Conservation (phyloP, 257 asterid genomes). For the Striga asiatica region DNA sequence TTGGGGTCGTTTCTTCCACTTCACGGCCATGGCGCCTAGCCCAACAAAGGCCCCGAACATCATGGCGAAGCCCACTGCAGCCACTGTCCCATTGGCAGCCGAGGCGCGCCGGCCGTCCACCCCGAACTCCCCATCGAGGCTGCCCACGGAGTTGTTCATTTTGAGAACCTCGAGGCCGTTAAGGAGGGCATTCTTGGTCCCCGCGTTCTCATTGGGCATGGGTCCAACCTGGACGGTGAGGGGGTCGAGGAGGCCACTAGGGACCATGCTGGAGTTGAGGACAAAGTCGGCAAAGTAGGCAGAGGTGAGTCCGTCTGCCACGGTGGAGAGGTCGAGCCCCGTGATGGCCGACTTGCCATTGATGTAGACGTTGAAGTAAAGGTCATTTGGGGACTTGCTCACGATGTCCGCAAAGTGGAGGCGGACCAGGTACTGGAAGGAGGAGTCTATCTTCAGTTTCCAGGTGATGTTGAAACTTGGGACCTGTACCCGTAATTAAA, state of each 20-base stretch:
- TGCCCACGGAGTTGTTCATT: slow-evolving; percentile 63
- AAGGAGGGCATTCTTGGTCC: slow-evolving; percentile 44
- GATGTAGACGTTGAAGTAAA: slow-evolving; percentile 75
- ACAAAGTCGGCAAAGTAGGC: slow-evolving; percentile 54
- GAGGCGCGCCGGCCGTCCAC: slow-evolving; percentile 22
- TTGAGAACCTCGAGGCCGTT: slow-evolving; percentile 60
- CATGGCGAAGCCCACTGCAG: slow-evolving; percentile 89
- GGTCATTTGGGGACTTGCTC: slow-evolving; percentile 65
- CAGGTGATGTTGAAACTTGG: slow-evolving; percentile 77
- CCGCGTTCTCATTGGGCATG: slow-evolving; percentile 28
- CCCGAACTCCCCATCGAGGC: slow-evolving; percentile 56
- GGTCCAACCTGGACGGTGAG: slow-evolving; percentile 49
- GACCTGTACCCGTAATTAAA: too few relatives aligned
- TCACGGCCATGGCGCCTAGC: slow-evolving; percentile 80
- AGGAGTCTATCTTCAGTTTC: slow-evolving; percentile 47
- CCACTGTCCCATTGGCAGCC: slow-evolving; percentile 45
- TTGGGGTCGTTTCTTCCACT: slow-evolving; percentile 91
- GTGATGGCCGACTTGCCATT: slow-evolving; percentile 54
- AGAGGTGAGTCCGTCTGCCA: slow-evolving; percentile 30
- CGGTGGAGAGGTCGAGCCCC: slow-evolving; percentile 40
- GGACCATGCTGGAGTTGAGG: slow-evolving; percentile 47
- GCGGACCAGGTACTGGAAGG: slow-evolving; percentile 63
- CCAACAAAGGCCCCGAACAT: slow-evolving; percentile 91
- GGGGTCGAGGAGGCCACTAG: slow-evolving; percentile 27
- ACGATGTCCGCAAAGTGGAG: slow-evolving; percentile 80